Percentiles rank a stretch among this genome's conserved stretches.
Evolutionary conservation across 441 rosid genomes (phyloP).

Genomic region (Breynia disticha): DNA sequence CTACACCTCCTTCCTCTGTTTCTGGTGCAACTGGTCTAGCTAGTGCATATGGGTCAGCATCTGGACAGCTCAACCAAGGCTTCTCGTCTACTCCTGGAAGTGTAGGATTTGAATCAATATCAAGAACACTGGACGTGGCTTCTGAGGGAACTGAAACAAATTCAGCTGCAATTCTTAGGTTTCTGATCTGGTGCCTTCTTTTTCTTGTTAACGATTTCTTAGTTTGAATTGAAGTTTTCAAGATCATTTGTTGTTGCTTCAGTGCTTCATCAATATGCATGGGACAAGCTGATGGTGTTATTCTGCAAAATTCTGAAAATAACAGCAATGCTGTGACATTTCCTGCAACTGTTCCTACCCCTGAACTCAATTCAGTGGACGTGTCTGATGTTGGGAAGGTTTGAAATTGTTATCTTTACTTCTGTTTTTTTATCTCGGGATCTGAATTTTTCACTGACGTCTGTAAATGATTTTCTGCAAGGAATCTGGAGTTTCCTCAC

Average conservation of each 20-base stretch:
- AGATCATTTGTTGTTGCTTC: constrained; percentile 16
- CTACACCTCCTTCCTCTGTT: constrained; percentile 48
- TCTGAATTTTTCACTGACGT: constrained; percentile 11
- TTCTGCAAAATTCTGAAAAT: constrained; percentile 40
- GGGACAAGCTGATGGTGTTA: constrained; percentile 43
- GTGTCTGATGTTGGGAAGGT: constrained; percentile 51
- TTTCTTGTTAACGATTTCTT: background rate
- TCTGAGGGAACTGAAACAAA: constrained; percentile 54
- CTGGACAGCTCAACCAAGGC: constrained; percentile 45
- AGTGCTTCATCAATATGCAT: constrained; percentile 49
- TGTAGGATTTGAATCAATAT: constrained; percentile 41
- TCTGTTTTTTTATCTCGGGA: constrained; percentile 11
- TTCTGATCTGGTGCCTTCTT: constrained; percentile 12
- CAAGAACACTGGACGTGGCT: constrained; percentile 54
- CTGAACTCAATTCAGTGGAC: constrained; percentile 48
- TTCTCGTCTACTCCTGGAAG: constrained; percentile 41
- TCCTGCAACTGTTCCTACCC: constrained; percentile 36
- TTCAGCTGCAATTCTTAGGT: constrained; percentile 59
- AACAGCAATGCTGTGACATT: constrained; percentile 34
- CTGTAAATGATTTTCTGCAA: constrained; percentile 19
- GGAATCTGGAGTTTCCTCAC: constrained; percentile 54
- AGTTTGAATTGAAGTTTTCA: constrained; percentile 4
- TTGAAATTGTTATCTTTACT: constrained; percentile 8
- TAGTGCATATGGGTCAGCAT: constrained; percentile 42
- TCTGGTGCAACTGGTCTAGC: constrained; percentile 43